Evolutionary conservation across 2,329 filamentous ascomycete genomes (phyloP).

Genomic region (Trichoderma afroharzianum): DNA sequence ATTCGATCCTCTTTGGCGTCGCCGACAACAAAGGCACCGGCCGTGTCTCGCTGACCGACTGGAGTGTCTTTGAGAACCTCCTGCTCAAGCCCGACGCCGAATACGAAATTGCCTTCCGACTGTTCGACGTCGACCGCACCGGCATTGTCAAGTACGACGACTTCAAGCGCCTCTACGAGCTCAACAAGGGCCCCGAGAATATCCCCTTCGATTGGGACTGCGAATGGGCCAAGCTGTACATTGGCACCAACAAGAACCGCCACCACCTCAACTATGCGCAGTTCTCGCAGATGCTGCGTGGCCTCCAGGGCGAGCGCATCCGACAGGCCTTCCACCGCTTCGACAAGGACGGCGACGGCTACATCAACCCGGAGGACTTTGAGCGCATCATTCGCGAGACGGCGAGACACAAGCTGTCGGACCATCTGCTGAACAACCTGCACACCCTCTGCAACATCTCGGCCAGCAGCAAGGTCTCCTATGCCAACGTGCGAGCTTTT

Average conservation of each 20-base stretch:
- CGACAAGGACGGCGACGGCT: slow-evolving; percentile 88
- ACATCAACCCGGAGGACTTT: slow-evolving; percentile 93
- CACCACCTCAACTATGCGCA: slow-evolving; percentile 93
- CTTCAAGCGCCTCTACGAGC: slow-evolving; percentile 79
- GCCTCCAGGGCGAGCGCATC: slow-evolving; percentile 91
- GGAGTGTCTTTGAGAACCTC: slow-evolving; percentile 90
- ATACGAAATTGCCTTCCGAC: slow-evolving; percentile 96
- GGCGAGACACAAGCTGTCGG: slow-evolving; percentile 91
- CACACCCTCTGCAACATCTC: slow-evolving; percentile 94
- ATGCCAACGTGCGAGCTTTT: slow-evolving; percentile 95
- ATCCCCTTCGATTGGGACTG: slow-evolving; percentile 97
- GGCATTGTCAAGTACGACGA: slow-evolving; percentile 87
- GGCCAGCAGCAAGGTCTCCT: slow-evolving; percentile 87
- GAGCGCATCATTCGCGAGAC: slow-evolving; percentile 95
- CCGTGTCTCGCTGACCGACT: slow-evolving; percentile 76
- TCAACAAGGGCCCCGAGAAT: slow-evolving; percentile 78
- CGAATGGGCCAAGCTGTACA: slow-evolving; percentile 93
- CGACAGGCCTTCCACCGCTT: slow-evolving; percentile 91
- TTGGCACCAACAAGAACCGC: slow-evolving; percentile 80
- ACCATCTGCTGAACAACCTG: slow-evolving; percentile 88
- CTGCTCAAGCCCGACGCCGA: slow-evolving; percentile 93
- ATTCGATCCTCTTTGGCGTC: slow-evolving; percentile 86
- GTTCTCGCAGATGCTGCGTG: slow-evolving; percentile 96
- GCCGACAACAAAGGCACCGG: slow-evolving; percentile 76
- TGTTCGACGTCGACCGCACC: slow-evolving; percentile 83